These are phyloP conservation scores for Talaromyces nanjingensis DNA, from an alignment of 495 filamentous ascomycete species.

Conservation along the genomic window DNA sequence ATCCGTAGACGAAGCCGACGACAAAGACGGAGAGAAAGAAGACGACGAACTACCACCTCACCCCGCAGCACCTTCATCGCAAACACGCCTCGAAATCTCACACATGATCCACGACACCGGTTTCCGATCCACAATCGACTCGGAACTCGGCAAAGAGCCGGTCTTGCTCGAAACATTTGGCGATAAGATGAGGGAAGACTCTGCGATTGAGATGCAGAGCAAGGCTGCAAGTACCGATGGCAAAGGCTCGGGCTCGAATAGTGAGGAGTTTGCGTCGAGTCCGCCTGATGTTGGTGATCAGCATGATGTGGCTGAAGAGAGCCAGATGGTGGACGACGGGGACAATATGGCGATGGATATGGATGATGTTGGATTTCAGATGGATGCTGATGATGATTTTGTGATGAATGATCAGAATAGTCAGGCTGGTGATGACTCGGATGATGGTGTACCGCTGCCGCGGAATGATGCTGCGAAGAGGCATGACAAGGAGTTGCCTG, in stretches of 20 bases:
- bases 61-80: slow-evolving; percentile 7
- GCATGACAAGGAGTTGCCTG: neutral
- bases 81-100: slow-evolving; percentile 21
- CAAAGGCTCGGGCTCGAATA: neutral
- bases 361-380: neutral
- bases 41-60: neutral
- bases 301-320: neutral
- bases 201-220: neutral
- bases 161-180: neutral
- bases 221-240: slow-evolving; percentile 1
- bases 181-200: neutral
- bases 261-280: slow-evolving; percentile 16
- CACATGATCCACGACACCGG: slow-evolving; percentile 32
- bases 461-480: neutral
- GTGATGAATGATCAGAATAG: neutral
- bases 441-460: neutral
- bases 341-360: neutral
- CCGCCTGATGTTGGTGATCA: slow-evolving; percentile 13
- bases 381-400: slow-evolving; percentile 2
- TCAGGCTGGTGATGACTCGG: neutral
- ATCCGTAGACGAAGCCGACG: slow-evolving; percentile 2
- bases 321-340: neutral
- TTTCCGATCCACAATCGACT: slow-evolving; percentile 30
- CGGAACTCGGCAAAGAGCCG: slow-evolving; percentile 12
- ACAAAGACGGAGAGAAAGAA: neutral